Base-by-base conservation (phyloP, 2,329 filamentous ascomycete species). In the Aspergillus spinulosporus region DNA sequence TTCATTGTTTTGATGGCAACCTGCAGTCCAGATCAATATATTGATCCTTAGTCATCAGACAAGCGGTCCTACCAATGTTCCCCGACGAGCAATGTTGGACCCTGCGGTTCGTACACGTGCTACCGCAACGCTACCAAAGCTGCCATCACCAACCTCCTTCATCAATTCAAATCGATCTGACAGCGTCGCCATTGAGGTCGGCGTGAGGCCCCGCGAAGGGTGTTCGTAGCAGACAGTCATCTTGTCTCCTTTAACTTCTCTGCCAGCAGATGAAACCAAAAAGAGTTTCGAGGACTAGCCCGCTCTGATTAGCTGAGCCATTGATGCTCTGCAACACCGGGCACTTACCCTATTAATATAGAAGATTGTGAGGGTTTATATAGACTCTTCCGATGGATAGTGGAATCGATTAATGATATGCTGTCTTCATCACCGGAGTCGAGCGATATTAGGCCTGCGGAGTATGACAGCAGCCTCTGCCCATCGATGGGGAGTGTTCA, bases 1-100 rank as follows among this genome's bases (percentile, higher is more conserved):
- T 99, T 99, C 94, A 99, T 99, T 4, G 94, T 97, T 78, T 99
- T 99, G 78, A 99, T 97, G 43, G 94, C 94, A 68, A 99, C 89
- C 94, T 97, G 58, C 49, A 59, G 32, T 28, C 32, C 15, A 26
- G 28, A 40, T 53, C n/a, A 53, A 42, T 32, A 53, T 53, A 32
- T 31, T 12, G 21, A 26, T 11, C 14, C 21, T 53, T 47, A 39
- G 43, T 49, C 59, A 40, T 36, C n/a, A 42, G 43, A 40, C 40
- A 52, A 54, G 15, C 15, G 12, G 32, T 56, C 87, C 82, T 86
- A 97, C 93, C 81, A 97, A 85, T 56, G 92, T 96, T 65, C 93
- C 93, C 73, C 92, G 84, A 65, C 92, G 88, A 68, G 93, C 93
- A 62, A 96, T 85, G 72, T 86, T 89, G 66, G 92, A 88, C 70